Percentiles rank a stretch among this genome's conserved stretches.
Conservation (phyloP, 257 asterid species). For the Thymus quinquecostatus region DNA sequence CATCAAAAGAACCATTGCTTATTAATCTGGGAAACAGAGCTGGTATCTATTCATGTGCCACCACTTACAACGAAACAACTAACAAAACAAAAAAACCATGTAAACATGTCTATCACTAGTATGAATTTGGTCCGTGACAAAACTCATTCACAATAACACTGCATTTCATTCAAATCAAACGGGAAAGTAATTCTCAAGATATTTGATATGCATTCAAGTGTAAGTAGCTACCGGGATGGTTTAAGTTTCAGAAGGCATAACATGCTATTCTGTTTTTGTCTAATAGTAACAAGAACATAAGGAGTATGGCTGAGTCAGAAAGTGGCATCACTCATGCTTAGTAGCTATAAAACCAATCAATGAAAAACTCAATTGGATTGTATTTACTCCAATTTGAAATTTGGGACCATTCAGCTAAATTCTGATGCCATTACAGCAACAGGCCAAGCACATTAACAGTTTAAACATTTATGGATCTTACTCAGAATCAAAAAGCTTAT, state of each 20-base stretch:
- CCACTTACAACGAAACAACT: constrained; percentile 2
- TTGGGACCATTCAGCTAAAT: background rate
- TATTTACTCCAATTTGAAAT: background rate
- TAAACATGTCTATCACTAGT: constrained; percentile 16
- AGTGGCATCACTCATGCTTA: background rate
- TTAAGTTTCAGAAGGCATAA: background rate
- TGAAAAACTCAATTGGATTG: background rate
- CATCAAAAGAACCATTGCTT: constrained; percentile 27
- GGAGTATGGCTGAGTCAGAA: background rate
- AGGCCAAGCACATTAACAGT: background rate
- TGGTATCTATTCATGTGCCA: constrained; percentile 9
- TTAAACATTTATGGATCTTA: background rate
- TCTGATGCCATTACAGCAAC: background rate
- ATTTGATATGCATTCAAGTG: background rate
- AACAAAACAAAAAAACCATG: constrained; percentile 19
- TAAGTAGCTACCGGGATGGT: background rate
- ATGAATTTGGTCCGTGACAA: constrained; percentile 15
- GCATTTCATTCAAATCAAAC: background rate
- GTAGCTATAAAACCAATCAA: background rate
- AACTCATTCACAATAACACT: constrained; percentile 20
- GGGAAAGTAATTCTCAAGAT: background rate
- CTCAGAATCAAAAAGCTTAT: background rate
- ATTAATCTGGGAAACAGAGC: constrained; percentile 25
- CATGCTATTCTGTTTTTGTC: background rate
- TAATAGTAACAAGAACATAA: background rate